phyloP scores from a whole-genome alignment of 2,329 filamentous ascomycete genomes.

The Fonsecaea pedrosoi region DNA sequence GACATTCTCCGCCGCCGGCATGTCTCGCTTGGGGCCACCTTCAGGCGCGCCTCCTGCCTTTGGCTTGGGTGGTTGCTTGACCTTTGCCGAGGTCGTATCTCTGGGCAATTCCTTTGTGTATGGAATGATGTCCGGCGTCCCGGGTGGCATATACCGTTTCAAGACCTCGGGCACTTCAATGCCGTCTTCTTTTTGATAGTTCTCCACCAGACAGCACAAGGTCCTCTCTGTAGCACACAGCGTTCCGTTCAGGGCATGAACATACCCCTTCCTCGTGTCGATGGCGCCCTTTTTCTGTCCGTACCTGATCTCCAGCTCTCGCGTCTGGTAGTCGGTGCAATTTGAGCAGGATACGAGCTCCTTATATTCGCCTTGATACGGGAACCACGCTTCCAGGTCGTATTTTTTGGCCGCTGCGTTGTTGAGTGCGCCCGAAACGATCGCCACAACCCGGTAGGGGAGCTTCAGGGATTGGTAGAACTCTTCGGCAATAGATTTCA shows the following conservation, averaged over 20 bases:
- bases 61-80: slow-evolving; percentile 49
- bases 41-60: slow-evolving; percentile 41
- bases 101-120: slow-evolving; percentile 86
- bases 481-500: slow-evolving; percentile 89
- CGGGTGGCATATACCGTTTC: slow-evolving; percentile 82
- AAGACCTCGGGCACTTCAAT: slow-evolving; percentile 81
- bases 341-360: slow-evolving; percentile 97
- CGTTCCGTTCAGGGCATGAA: slow-evolving; percentile 89
- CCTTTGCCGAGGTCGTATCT: slow-evolving; percentile 69
- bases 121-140: slow-evolving; percentile 85
- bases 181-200: slow-evolving; percentile 91
- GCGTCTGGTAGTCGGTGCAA: slow-evolving; percentile 96
- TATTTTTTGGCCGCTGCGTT: slow-evolving; percentile 90
- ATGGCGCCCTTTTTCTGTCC: slow-evolving; percentile 81
- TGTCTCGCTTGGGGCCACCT: slow-evolving; percentile 34
- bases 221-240: slow-evolving; percentile 90
- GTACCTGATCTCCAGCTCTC: slow-evolving; percentile 90
- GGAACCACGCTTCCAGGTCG: slow-evolving; percentile 96
- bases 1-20: slow-evolving; percentile 44
- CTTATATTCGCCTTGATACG: slow-evolving; percentile 96
- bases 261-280: slow-evolving; percentile 87
- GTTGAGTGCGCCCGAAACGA: slow-evolving; percentile 95
- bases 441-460: slow-evolving; percentile 89
- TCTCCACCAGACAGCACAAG: slow-evolving; percentile 93
- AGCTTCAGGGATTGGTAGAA: slow-evolving; percentile 91